Evolutionary conservation across 768 basidiomycete species (phyloP).

Genomic region (Serendipita sp.): DNA sequence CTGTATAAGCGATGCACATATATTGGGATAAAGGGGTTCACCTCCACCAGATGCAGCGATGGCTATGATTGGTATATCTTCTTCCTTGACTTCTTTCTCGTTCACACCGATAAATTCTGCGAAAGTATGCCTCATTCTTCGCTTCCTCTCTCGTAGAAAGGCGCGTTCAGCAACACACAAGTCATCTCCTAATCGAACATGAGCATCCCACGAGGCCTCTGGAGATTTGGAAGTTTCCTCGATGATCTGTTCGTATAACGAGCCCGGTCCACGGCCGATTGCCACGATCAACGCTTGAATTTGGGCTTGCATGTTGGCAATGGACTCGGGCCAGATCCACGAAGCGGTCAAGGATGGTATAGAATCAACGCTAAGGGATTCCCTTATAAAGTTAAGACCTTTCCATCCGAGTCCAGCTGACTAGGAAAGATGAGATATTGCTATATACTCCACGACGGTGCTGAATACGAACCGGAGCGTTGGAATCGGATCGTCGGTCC

Average conservation of each 20-base stretch:
- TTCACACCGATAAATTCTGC: constrained; percentile 17
- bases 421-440: not conserved
- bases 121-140: constrained; percentile 16
- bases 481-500: too few relatives aligned
- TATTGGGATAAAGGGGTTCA: constrained; percentile 3
- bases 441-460: not conserved
- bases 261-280: constrained; percentile 14
- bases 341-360: constrained; percentile 10
- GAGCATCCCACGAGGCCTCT: constrained; percentile 19
- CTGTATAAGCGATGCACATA: not conserved
- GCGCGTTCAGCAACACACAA: constrained; percentile 17
- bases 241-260: constrained; percentile 15
- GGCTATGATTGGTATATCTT: constrained; percentile 20
- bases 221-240: constrained; percentile 15
- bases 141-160: constrained; percentile 15
- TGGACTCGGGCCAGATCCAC: constrained; percentile 13
- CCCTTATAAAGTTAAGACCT: constrained; percentile 11
- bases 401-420: constrained; percentile 8
- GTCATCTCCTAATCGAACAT: constrained; percentile 18
- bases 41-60: constrained; percentile 19
- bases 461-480: too few relatives aligned
- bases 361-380: constrained; percentile 10
- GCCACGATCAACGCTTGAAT: constrained; percentile 14
- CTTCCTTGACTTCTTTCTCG: constrained; percentile 15
- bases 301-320: constrained; percentile 9